Conservation (phyloP, 805 yeast genomes). For the Schwanniomyces polymorphus region DNA sequence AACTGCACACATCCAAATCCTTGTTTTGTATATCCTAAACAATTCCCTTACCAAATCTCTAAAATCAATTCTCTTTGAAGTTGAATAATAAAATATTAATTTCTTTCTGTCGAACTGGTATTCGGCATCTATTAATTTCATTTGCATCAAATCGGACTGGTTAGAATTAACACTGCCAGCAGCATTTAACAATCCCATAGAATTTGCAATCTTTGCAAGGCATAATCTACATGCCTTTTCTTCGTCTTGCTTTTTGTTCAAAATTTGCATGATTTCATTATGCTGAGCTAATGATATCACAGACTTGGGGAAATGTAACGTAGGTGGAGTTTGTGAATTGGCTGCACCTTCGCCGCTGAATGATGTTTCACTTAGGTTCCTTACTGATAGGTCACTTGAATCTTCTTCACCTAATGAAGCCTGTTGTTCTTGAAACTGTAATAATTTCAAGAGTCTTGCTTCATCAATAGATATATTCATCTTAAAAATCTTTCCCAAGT, state of each 20-base stretch:
- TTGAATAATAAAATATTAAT: constrained; percentile 66
- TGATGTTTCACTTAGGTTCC: constrained; percentile 15
- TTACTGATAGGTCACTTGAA: constrained; percentile 24
- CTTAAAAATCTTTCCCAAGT: constrained; percentile 65
- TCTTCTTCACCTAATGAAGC: constrained; percentile 49
- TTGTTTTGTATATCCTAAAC: constrained; percentile 72
- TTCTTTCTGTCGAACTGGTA: constrained; percentile 82
- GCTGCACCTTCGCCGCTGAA: not conserved
- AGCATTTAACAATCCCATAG: constrained; percentile 13
- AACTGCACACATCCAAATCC: constrained; percentile 84
- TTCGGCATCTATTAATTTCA: constrained; percentile 72
- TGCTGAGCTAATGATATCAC: constrained; percentile 62
- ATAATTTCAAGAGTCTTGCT: constrained; percentile 64
- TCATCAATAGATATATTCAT: constrained; percentile 61
- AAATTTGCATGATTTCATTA: constrained; percentile 58
- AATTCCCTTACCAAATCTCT: constrained; percentile 71
- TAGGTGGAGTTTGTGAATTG: constrained; percentile 35
- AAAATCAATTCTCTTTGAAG: constrained; percentile 66
- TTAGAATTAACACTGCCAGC: constrained; percentile 4
- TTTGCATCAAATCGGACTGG: constrained; percentile 28
- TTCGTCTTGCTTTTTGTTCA: constrained; percentile 65
- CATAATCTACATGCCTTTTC: constrained; percentile 66
- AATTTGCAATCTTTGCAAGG: constrained; percentile 52
- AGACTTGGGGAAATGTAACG: constrained; percentile 65
- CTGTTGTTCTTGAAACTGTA: constrained; percentile 71